phyloP scores from a whole-genome alignment of 495 filamentous ascomycete genomes.

The Annulohypoxylon nitens region DNA sequence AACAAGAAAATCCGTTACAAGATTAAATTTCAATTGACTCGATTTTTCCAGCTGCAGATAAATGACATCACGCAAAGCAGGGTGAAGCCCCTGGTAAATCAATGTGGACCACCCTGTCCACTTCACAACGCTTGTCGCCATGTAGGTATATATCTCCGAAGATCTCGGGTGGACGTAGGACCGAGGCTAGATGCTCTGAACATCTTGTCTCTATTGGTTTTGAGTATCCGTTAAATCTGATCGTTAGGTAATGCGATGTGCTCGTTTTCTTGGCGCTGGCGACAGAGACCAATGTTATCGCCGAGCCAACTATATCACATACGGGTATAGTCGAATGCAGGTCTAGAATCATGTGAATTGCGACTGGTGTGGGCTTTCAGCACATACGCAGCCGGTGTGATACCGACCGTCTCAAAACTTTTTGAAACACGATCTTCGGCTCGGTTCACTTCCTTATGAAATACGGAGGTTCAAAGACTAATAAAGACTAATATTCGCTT shows the following conservation, averaged over 20 bases:
- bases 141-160: slow-evolving; percentile 24
- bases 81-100: slow-evolving; percentile 24
- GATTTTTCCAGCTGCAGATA: neutral
- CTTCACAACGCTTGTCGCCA: slow-evolving; percentile 23
- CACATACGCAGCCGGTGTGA: neutral
- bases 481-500: neutral
- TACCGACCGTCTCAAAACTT: neutral
- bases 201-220: neutral
- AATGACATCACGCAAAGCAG: slow-evolving; percentile 39
- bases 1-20: slow-evolving; percentile 18
- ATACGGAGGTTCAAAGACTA: neutral
- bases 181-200: slow-evolving; percentile 3
- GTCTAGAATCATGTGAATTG: neutral
- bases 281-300: slow-evolving; percentile 7
- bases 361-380: neutral
- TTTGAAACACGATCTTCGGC: slow-evolving; percentile 1
- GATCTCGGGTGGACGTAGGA: slow-evolving; percentile 32
- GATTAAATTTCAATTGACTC: slow-evolving; percentile 18
- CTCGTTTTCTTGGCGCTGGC: neutral
- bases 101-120: slow-evolving; percentile 19
- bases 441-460: neutral
- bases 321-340: neutral
- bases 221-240: neutral
- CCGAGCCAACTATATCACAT: neutral
- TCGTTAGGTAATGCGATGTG: slow-evolving; percentile 11